These are phyloP conservation scores for Saxophila tyrrhenica DNA, from an alignment of 495 filamentous ascomycete species.

Conservation along the genomic window DNA sequence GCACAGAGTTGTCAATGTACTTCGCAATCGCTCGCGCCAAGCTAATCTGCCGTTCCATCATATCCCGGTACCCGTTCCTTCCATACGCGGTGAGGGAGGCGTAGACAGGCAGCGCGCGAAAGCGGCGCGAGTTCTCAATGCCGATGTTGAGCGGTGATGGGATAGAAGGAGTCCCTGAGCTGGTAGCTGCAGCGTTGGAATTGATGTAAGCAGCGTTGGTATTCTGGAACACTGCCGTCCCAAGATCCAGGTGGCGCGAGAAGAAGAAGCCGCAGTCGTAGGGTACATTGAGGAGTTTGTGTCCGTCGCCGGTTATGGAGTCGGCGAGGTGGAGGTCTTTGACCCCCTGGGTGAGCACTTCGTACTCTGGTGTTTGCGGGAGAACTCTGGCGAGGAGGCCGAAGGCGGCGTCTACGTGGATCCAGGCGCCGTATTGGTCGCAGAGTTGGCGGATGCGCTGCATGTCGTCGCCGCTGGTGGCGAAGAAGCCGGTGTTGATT, in stretches of 20 bases:
- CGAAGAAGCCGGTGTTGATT: conserved; percentile 84
- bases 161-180: conserved; percentile 32
- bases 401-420: conserved; percentile 90
- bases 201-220: conserved; percentile 72
- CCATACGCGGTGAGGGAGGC: conserved; percentile 70
- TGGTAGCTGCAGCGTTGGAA: conserved; percentile 27
- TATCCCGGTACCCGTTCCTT: conserved; percentile 51
- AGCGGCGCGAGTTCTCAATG: conserved; percentile 82
- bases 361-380: conserved; percentile 44
- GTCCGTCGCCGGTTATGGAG: conserved; percentile 74
- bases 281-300: conserved; percentile 90
- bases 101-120: conserved; percentile 82
- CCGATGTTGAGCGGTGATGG: conserved; percentile 79
- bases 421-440: conserved; percentile 67
- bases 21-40: conserved; percentile 57
- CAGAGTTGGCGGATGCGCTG: conserved; percentile 52
- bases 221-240: conserved; percentile 63
- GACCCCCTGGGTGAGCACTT: conserved; percentile 39
- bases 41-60: conserved; percentile 59
- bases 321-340: conserved; percentile 74
- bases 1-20: conserved; percentile 44
- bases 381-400: conserved; percentile 64
- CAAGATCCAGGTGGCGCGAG: conserved; percentile 46
- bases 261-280: conserved; percentile 93
- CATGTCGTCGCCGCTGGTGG: conserved; percentile 53